Percentiles rank a stretch among this genome's conserved stretches.
Evolutionary conservation across 257 asterid species (phyloP).

Genomic region (Solanum appendiculatum): DNA sequence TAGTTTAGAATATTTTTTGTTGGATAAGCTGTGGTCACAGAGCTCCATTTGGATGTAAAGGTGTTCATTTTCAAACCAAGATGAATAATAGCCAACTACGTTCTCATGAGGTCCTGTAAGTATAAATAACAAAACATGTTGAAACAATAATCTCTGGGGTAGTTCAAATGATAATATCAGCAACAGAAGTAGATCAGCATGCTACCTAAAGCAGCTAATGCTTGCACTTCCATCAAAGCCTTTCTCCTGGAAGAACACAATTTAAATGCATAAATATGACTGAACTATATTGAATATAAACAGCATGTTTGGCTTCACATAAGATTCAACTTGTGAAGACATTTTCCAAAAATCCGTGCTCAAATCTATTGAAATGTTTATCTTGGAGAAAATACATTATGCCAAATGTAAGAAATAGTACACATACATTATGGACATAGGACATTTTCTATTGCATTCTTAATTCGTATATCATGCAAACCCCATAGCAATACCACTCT

Average conservation of each 20-base stretch:
- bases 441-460: background rate
- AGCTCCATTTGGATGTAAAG: constrained; percentile 92
- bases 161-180: background rate
- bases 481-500: background rate
- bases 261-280: background rate
- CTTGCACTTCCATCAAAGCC: constrained; percentile 98
- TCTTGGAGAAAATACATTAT: background rate
- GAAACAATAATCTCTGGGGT: background rate
- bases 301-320: background rate
- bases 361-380: background rate
- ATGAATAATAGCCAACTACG: constrained; percentile 65
- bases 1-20: constrained; percentile 22
- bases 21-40: constrained; percentile 76
- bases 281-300: background rate
- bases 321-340: background rate
- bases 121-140: background rate
- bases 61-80: constrained; percentile 91
- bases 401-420: background rate
- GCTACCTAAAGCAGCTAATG: constrained; percentile 82
- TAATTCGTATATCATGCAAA: background rate
- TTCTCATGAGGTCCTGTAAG: constrained; percentile 78
- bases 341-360: background rate
- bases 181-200: background rate
- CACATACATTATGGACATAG: background rate
- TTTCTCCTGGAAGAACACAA: constrained; percentile 44